Conservation (phyloP, 2,329 filamentous ascomycete species). For the Penicillium fuscoglaucum region DNA sequence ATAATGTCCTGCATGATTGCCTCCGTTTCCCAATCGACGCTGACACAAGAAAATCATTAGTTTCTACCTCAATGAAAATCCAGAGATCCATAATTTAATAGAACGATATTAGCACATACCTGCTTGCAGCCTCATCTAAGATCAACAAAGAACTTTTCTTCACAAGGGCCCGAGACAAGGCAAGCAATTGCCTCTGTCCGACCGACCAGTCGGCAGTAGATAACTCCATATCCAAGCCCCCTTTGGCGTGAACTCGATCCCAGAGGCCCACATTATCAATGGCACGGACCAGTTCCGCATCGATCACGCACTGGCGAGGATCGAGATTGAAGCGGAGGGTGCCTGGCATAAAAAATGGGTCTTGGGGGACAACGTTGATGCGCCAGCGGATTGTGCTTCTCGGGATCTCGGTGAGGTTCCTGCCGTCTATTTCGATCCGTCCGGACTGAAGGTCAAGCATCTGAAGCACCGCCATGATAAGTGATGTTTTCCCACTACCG, state of each 20-base stretch:
- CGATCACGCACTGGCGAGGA: background rate
- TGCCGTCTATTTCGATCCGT: background rate
- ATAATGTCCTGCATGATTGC: slow-evolving; percentile 1
- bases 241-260: background rate
- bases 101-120: background rate
- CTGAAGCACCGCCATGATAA: background rate
- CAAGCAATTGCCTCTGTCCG: slow-evolving; percentile 2
- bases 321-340: background rate
- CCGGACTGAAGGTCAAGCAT: slow-evolving; percentile 1
- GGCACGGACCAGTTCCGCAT: background rate
- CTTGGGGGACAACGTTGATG: background rate
- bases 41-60: background rate
- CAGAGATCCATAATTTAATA: background rate
- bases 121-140: background rate
- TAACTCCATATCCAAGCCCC: background rate
- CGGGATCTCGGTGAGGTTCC: background rate
- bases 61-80: background rate
- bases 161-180: background rate
- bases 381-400: background rate
- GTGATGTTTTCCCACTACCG: slow-evolving; percentile 1
- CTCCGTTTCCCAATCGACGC: background rate
- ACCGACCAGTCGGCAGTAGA: background rate
- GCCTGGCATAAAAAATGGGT: background rate
- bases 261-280: background rate
- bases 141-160: background rate